Percentiles rank a stretch among this genome's conserved stretches.
Conservation (phyloP, 2,329 filamentous ascomycete genomes). For the Podosphaera leucotricha region DNA sequence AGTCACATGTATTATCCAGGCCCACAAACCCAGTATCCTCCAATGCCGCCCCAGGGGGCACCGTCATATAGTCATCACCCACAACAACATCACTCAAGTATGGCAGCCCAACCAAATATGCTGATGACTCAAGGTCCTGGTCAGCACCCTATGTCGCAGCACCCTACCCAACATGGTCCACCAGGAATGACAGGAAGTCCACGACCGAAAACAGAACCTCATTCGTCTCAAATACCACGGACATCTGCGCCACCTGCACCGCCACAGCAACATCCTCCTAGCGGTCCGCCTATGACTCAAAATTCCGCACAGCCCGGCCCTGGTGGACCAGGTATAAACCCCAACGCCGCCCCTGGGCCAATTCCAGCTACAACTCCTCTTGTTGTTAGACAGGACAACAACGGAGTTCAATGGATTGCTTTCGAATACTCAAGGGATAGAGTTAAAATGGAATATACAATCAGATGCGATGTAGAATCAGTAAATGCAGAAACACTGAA, state of each 20-base stretch:
- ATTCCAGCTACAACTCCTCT: conserved; percentile 92
- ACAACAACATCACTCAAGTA: conserved; percentile 25
- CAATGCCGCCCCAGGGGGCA: conserved; percentile 38
- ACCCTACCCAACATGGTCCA: conserved; percentile 26
- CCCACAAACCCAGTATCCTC: conserved; percentile 32
- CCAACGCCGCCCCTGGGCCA: conserved; percentile 80
- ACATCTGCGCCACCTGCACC: conserved; percentile 26
- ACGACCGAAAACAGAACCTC: conserved; percentile 37
- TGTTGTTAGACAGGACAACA: conserved; percentile 82
- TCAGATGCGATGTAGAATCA: conserved; percentile 91
- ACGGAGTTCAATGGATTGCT: conserved; percentile 95
- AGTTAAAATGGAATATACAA: conserved; percentile 99
- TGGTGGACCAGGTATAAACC: conserved; percentile 36
- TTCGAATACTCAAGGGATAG: conserved; percentile 94
- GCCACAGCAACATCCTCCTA: conserved; percentile 15
- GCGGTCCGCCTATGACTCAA: conserved; percentile 22
- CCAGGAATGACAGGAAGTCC: conserved; percentile 38
- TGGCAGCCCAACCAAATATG: conserved; percentile 40
- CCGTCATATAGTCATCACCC: conserved; percentile 37
- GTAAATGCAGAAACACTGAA: conserved; percentile 72
- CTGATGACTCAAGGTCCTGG: conserved; percentile 37
- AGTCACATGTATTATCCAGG: conserved; percentile 47
- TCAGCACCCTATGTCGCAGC: conserved; percentile 37
- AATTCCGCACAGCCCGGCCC: conserved; percentile 15
- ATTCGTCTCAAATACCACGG: conserved; percentile 38